Conservation (phyloP, 1,284 basidiomycete genomes). For the Ceratorhiza oryzae-sativae region DNA sequence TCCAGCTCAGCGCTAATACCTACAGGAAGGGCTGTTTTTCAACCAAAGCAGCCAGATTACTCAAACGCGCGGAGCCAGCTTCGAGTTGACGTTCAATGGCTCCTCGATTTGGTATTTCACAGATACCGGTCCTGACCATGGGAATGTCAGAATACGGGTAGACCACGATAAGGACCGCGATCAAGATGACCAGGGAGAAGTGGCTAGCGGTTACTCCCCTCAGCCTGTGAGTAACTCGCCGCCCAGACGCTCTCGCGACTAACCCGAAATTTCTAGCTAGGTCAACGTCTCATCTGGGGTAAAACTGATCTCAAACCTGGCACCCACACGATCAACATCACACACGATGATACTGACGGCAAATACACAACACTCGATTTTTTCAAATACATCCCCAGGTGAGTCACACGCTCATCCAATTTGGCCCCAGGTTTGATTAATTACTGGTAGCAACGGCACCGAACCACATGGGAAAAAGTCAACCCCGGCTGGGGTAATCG, state of each 20-base stretch:
- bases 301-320: not conserved
- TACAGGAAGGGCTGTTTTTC: constrained; percentile 27
- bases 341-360: constrained; percentile 13
- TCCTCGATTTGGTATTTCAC: constrained; percentile 29
- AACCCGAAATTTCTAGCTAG: no score
- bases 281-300: constrained; percentile 17
- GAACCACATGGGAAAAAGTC: not conserved
- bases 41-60: constrained; percentile 1
- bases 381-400: constrained; percentile 15
- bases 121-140: constrained; percentile 14
- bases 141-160: not conserved
- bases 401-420: not conserved
- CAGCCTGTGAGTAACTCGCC: constrained; percentile 10
- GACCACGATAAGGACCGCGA: not conserved
- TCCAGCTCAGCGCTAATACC: not conserved
- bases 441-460: no score
- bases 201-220: constrained; percentile 15
- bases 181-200: constrained; percentile 10
- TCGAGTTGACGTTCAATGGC: constrained; percentile 23
- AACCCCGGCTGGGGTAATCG: not conserved
- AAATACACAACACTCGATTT: constrained; percentile 31
- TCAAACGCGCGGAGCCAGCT: constrained; percentile 24
- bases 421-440: not conserved
- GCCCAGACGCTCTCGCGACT: no score
- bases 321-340: constrained; percentile 34